Conservation (phyloP, 2,329 filamentous ascomycete genomes). For the Pochonia chlamydosporia region DNA sequence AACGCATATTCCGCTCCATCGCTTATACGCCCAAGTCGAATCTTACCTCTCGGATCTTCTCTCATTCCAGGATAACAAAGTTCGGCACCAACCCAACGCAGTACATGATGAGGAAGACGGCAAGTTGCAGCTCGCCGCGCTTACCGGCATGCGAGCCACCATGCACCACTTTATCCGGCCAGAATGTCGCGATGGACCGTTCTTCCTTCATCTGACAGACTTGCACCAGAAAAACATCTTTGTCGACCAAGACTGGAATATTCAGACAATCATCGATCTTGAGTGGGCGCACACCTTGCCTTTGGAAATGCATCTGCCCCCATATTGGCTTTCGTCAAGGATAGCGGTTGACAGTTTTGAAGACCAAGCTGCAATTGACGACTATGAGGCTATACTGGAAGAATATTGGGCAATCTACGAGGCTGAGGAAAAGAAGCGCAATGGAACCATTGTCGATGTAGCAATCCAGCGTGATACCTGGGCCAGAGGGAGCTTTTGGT, state of each 20-base stretch:
- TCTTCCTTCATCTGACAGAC: constrained; percentile 27
- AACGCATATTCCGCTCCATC: constrained; percentile 22
- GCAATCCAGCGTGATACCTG: constrained; percentile 1
- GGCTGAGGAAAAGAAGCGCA: constrained; percentile 8
- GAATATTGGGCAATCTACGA: constrained; percentile 11
- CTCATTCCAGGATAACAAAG: constrained; percentile 25
- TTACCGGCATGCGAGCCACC: constrained; percentile 21
- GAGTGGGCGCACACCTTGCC: constrained; percentile 21
- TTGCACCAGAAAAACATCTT: constrained; percentile 31
- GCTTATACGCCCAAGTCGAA: constrained; percentile 24
- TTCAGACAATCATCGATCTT: constrained; percentile 23
- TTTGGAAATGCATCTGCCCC: constrained; percentile 19
- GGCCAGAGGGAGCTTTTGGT: constrained; percentile 14
- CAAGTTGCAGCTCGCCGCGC: constrained; percentile 19
- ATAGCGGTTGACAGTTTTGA: constrained; percentile 6
- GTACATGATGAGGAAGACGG: constrained; percentile 20
- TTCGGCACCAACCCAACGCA: constrained; percentile 26
- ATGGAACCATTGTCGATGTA: background rate
- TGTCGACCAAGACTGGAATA: constrained; percentile 23
- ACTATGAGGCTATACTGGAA: constrained; percentile 2
- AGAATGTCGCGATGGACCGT: constrained; percentile 22
- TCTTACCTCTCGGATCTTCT: constrained; percentile 25
- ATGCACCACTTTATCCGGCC: constrained; percentile 16
- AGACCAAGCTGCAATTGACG: background rate
- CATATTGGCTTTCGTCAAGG: constrained; percentile 20